phyloP scores from a whole-genome alignment of 2,329 filamentous ascomycete species.

The Claviceps fusiformis region DNA sequence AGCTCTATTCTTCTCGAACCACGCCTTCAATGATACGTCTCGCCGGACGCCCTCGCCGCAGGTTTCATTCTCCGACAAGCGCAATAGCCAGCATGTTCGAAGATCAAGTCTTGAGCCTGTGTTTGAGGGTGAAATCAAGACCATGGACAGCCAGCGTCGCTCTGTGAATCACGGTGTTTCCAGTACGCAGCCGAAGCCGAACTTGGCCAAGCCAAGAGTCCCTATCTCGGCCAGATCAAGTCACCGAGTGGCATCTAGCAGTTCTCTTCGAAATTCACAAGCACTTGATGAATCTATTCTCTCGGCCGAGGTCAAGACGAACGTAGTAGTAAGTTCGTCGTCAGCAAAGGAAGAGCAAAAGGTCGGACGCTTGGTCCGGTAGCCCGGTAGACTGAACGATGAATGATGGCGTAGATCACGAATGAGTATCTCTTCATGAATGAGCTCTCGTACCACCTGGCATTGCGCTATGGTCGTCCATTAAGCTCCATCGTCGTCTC shows the following conservation, averaged over 20 bases:
- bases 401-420: slow-evolving; percentile 38
- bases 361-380: background rate
- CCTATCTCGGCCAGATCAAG: background rate
- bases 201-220: slow-evolving; percentile 5
- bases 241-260: background rate
- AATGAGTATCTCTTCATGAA: slow-evolving; percentile 65
- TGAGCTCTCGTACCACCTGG: slow-evolving; percentile 58
- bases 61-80: slow-evolving; percentile 1
- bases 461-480: slow-evolving; percentile 61
- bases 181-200: background rate
- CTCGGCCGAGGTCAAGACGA: slow-evolving; percentile 15
- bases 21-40: background rate
- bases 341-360: no score
- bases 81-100: slow-evolving; percentile 1
- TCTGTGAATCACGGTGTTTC: background rate
- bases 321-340: slow-evolving; percentile 15
- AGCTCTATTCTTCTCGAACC: background rate
- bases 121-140: slow-evolving; percentile 1
- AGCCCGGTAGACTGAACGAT: background rate
- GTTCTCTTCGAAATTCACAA: background rate
- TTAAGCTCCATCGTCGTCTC: slow-evolving; percentile 62
- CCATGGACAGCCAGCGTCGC: background rate
- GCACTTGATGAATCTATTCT: slow-evolving; percentile 1
- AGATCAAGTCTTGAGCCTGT: slow-evolving; percentile 4
- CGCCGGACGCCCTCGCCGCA: slow-evolving; percentile 4